phyloP scores from a whole-genome alignment of 1,284 basidiomycete species.

The Sutorius eximius region DNA sequence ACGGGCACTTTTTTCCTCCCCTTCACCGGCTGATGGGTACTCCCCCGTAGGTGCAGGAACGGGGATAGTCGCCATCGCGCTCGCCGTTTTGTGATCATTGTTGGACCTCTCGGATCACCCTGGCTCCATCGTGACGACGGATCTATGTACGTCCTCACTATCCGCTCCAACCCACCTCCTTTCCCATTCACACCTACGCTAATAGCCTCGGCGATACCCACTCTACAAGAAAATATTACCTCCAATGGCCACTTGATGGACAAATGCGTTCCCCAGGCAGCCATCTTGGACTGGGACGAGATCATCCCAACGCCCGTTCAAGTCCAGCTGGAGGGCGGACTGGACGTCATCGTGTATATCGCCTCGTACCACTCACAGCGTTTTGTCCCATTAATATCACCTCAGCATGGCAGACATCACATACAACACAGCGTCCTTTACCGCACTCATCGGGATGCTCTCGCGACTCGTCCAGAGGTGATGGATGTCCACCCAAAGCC shows the following conservation, averaged over 20 bases:
- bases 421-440: slow-evolving; percentile 85
- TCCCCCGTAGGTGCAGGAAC: slow-evolving; percentile 68
- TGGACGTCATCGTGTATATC: slow-evolving; percentile 61
- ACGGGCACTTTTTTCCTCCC: background rate
- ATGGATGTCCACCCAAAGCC: slow-evolving; percentile 44
- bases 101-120: slow-evolving; percentile 19
- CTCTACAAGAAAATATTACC: slow-evolving; percentile 70
- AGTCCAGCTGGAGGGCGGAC: slow-evolving; percentile 39
- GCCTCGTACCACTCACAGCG: background rate
- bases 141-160: slow-evolving; percentile 57
- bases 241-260: slow-evolving; percentile 46
- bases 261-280: slow-evolving; percentile 38
- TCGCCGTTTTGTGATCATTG: slow-evolving; percentile 52
- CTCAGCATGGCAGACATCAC: slow-evolving; percentile 85
- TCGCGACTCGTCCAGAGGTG: slow-evolving; percentile 41
- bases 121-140: slow-evolving; percentile 63
- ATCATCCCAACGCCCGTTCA: slow-evolving; percentile 49
- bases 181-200: background rate
- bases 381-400: background rate
- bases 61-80: slow-evolving; percentile 72
- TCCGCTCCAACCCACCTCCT: background rate
- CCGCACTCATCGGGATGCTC: slow-evolving; percentile 61
- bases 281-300: slow-evolving; percentile 73
- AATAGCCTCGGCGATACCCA: slow-evolving; percentile 75
- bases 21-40: background rate